Evolutionary conservation across 1,284 basidiomycete genomes (phyloP), one percentile per base, ranked within the genome.

Genomic region (Tylopilus sp.): DNA sequence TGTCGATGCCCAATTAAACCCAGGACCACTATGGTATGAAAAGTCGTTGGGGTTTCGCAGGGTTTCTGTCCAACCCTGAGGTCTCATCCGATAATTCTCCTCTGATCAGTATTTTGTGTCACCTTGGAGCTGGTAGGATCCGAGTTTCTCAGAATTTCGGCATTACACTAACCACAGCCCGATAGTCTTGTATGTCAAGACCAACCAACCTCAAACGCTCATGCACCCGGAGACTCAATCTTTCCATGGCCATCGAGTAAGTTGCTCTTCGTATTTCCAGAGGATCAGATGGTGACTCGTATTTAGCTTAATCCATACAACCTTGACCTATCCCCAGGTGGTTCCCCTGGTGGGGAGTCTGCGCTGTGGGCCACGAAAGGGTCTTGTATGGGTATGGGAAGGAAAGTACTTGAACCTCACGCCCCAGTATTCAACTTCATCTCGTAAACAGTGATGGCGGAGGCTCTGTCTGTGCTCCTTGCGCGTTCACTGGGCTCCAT

Each of bases 321-420:
- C 67, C 81, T 81, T 2, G 68, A 73, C 56, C 72, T 85, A 15
- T 80, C 82, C 71, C 74, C 82, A 0, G 86, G 87, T 19, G 87
- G 87, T 36, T 83, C 81, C 44, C 83, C 82, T 6, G 87, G 87
- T 16, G 87, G 87, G 38, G 87, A 87, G 72, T 80, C 84, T 1
- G 86, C 87, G 0, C 69, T 89, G n/a, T 70, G 88, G 5, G 82
- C 83, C 7, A 74, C 85, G 61, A 80, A 80, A 41, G 88, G 87
- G 10, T 81, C 81, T 26, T 81, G 80, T n/a, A 73, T 89, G 58
- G 87, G 88, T 8, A 78, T 88, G 13, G 86, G 87, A 24, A 85
- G 78, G 62, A 83, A 81, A 75, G 84, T 86, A 33, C 36, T 61
- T 36, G 22, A 15, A 22, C 24, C n/a, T 0, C 12, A 36, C 6